phyloP scores from a whole-genome alignment of 192 early-diverging fungal genomes.

The Irineochytrium annulatum region DNA sequence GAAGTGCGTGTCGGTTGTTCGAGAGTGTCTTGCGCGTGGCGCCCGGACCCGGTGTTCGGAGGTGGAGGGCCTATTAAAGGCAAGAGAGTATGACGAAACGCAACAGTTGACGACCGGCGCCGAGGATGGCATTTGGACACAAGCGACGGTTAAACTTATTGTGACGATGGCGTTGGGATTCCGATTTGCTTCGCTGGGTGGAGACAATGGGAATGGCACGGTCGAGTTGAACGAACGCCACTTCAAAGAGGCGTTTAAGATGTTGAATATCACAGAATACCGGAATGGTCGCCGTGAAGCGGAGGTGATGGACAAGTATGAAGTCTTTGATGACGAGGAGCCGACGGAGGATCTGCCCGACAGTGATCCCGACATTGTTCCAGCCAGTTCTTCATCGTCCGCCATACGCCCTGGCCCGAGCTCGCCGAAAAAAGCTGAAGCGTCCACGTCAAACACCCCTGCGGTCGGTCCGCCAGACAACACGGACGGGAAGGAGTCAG shows the following conservation, averaged over 20 bases:
- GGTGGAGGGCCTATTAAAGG: not conserved
- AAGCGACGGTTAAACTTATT: not conserved
- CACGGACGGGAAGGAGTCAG: constrained; percentile 3
- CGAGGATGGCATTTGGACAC: constrained; percentile 11
- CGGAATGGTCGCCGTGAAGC: no score
- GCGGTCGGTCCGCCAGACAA: constrained; percentile 12
- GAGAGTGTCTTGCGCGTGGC: constrained; percentile 2
- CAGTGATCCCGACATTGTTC: not conserved
- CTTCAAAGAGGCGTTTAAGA: no score
- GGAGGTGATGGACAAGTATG: not conserved
- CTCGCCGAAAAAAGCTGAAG: not conserved
- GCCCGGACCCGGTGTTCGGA: constrained; percentile 11
- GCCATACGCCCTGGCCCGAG: not conserved
- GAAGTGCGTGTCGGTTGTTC: constrained; percentile 25
- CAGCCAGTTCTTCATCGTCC: not conserved
- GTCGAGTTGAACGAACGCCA: not conserved
- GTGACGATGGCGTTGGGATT: not conserved
- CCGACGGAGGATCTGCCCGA: not conserved
- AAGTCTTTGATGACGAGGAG: not conserved
- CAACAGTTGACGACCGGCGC: no score
- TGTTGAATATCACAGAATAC: no score
- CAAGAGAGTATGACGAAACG: no score
- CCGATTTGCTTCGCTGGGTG: not conserved
- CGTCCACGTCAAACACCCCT: not conserved
- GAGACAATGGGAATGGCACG: not conserved